A percentile compares a stretch with the other conserved stretches of the same genome.
phyloP scores from a whole-genome alignment of 2,329 filamentous ascomycete species.

The Penicillium psychrosexuale region DNA sequence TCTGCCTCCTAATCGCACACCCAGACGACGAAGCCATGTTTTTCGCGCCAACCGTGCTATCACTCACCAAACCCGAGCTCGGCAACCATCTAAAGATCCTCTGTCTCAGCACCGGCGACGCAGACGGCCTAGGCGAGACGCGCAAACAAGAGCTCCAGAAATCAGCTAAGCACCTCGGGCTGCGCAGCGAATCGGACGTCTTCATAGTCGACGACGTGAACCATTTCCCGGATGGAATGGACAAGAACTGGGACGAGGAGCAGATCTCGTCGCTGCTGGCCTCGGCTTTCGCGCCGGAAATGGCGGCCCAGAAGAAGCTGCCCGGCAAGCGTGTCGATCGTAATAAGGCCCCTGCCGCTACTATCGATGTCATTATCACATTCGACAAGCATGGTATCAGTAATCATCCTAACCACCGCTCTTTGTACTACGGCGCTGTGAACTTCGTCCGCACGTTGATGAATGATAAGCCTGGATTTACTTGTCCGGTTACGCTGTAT shows the following conservation, averaged over 20 bases:
- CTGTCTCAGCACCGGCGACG: slow-evolving; percentile 85
- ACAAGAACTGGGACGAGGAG: slow-evolving; percentile 66
- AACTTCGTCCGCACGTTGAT: slow-evolving; percentile 68
- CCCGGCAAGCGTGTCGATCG: slow-evolving; percentile 32
- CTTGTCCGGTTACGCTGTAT: slow-evolving; percentile 77
- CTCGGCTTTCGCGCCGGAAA: slow-evolving; percentile 68
- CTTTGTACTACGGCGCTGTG: slow-evolving; percentile 77
- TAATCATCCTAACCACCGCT: slow-evolving; percentile 88
- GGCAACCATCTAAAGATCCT: slow-evolving; percentile 93
- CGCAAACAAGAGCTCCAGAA: slow-evolving; percentile 79
- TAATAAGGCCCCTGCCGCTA: slow-evolving; percentile 46
- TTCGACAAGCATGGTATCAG: slow-evolving; percentile 84
- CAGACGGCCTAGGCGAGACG: slow-evolving; percentile 79
- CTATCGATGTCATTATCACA: slow-evolving; percentile 80
- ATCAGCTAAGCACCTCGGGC: slow-evolving; percentile 72
- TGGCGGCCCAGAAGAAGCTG: slow-evolving; percentile 35
- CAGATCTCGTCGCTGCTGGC: slow-evolving; percentile 69
- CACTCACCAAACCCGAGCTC: slow-evolving; percentile 73
- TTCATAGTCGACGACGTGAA: slow-evolving; percentile 77
- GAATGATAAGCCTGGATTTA: slow-evolving; percentile 60
- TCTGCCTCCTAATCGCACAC: slow-evolving; percentile 91
- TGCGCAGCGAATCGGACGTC: slow-evolving; percentile 72
- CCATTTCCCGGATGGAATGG: slow-evolving; percentile 86
- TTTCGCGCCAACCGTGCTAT: slow-evolving; percentile 83
- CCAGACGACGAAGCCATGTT: slow-evolving; percentile 99